A percentile compares a stretch with the other conserved stretches of the same genome.
phyloP scores from a whole-genome alignment of 306 rosid genomes.

The Corylus heterophylla region DNA sequence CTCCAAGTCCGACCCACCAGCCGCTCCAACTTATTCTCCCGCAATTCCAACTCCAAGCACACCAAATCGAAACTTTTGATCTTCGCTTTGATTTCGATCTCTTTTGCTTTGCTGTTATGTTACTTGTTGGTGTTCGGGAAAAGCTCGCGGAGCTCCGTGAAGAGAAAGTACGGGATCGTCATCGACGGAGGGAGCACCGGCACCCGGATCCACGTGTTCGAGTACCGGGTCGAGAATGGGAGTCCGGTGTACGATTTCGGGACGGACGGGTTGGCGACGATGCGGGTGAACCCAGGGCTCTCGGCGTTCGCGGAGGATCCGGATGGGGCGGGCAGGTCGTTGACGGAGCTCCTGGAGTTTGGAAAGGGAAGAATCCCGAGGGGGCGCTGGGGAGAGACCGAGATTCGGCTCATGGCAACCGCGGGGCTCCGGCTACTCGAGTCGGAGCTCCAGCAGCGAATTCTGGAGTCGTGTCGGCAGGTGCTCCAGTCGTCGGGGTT shows the following conservation, averaged over 20 bases:
- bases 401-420: slow-evolving; percentile 89
- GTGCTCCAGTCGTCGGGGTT: slow-evolving; percentile 62
- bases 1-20: slow-evolving; percentile 55
- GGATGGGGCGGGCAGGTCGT: slow-evolving; percentile 55
- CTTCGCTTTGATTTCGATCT: slow-evolving; percentile 29
- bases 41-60: slow-evolving; percentile 41
- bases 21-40: slow-evolving; percentile 67
- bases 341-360: slow-evolving; percentile 66
- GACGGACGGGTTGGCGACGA: slow-evolving; percentile 48
- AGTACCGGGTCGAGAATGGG: slow-evolving; percentile 30
- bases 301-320: slow-evolving; percentile 65
- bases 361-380: slow-evolving; percentile 64
- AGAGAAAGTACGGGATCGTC: slow-evolving; percentile 53
- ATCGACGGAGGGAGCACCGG: slow-evolving; percentile 97
- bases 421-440: slow-evolving; percentile 84
- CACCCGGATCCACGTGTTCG: slow-evolving; percentile 73
- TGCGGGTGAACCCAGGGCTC: slow-evolving; percentile 79
- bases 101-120: slow-evolving; percentile 37
- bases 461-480: slow-evolving; percentile 66
- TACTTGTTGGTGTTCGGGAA: slow-evolving; percentile 22
- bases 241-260: slow-evolving; percentile 52
- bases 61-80: slow-evolving; percentile 27
- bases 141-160: slow-evolving; percentile 9
- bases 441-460: slow-evolving; percentile 45
- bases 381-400: slow-evolving; percentile 67